A percentile compares a stretch with the other conserved stretches of the same genome.
Evolutionary conservation across 805 yeast species (phyloP).

Genomic region (Candida taoyuanica): DNA sequence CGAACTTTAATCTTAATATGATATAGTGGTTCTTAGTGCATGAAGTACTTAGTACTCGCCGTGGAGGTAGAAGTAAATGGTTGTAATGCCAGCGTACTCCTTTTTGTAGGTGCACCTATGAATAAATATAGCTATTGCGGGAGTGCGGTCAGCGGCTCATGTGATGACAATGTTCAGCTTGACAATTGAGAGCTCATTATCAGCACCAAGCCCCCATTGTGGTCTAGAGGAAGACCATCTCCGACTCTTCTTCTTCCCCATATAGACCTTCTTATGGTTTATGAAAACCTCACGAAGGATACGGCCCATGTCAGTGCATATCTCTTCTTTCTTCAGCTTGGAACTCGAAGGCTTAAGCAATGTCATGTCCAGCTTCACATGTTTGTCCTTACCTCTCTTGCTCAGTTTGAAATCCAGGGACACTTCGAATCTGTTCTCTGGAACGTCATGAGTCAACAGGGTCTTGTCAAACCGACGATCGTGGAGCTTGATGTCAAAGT

Average conservation of each 20-base stretch:
- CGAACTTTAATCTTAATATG: too few relatives aligned
- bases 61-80: too few relatives aligned
- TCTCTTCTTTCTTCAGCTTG: conserved; percentile 3
- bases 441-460: conserved; percentile 10
- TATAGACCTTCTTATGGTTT: conserved; percentile 1
- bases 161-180: conserved; percentile 6
- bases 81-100: too few relatives aligned
- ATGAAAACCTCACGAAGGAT: conserved; percentile 14
- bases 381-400: not conserved
- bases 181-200: conserved; percentile 20
- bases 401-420: conserved; percentile 6
- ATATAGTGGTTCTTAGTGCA: too few relatives aligned
- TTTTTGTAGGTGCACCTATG: too few relatives aligned
- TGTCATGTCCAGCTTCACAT: conserved; percentile 5
- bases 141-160: too few relatives aligned
- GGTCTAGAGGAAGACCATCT: conserved; percentile 16
- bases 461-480: conserved; percentile 12
- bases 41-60: too few relatives aligned
- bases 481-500: conserved; percentile 12
- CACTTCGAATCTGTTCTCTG: conserved; percentile 11
- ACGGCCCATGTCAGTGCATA: conserved; percentile 11
- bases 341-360: conserved; percentile 16
- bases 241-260: conserved; percentile 7
- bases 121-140: too few relatives aligned
- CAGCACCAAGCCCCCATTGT: conserved; percentile 22